Percentiles rank a stretch among this genome's conserved stretches.
phyloP scores from a whole-genome alignment of 2,329 filamentous ascomycete species.

The Graphilbum fragrans region DNA sequence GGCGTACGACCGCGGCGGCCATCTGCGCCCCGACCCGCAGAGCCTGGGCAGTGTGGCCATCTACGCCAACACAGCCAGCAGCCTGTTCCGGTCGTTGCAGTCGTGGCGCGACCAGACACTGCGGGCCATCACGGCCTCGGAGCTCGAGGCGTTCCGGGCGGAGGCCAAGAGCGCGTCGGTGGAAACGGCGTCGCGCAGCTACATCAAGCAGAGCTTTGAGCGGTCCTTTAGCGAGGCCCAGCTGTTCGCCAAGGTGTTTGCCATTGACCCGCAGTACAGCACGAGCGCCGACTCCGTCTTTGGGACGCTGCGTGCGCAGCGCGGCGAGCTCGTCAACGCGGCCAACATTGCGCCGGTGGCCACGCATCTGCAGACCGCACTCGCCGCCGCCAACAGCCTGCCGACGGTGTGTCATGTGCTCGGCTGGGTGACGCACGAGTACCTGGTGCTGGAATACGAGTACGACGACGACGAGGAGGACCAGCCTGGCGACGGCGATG shows the following conservation, averaged over 20 bases:
- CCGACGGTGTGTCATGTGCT: constrained; percentile 41
- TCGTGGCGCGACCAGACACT: constrained; percentile 40
- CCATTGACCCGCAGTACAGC: constrained; percentile 41
- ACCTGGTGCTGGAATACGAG: constrained; percentile 42
- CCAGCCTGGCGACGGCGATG: constrained; percentile 10
- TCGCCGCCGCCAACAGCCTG: constrained; percentile 35
- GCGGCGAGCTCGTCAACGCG: constrained; percentile 38
- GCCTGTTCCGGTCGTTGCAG: constrained; percentile 41
- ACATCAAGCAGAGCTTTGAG: constrained; percentile 48
- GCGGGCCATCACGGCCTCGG: constrained; percentile 38
- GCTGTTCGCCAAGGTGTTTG: constrained; percentile 43
- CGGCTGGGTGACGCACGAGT: constrained; percentile 46
- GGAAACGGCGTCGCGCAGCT: constrained; percentile 45
- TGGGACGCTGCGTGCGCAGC: constrained; percentile 32
- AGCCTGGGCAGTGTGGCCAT: constrained; percentile 38
- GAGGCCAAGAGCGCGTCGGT: constrained; percentile 35
- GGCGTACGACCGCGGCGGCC: constrained; percentile 40
- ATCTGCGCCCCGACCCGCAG: constrained; percentile 26
- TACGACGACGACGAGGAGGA: constrained; percentile 32
- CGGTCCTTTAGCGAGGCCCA: constrained; percentile 41
- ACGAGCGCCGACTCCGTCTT: constrained; percentile 37
- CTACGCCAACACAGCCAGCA: constrained; percentile 40
- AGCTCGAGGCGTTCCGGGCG: constrained; percentile 40
- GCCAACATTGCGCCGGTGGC: constrained; percentile 42
- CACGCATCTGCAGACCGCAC: constrained; percentile 32